Evolutionary conservation across 257 asterid species (phyloP).

Genomic region (Jasminum sambac): DNA sequence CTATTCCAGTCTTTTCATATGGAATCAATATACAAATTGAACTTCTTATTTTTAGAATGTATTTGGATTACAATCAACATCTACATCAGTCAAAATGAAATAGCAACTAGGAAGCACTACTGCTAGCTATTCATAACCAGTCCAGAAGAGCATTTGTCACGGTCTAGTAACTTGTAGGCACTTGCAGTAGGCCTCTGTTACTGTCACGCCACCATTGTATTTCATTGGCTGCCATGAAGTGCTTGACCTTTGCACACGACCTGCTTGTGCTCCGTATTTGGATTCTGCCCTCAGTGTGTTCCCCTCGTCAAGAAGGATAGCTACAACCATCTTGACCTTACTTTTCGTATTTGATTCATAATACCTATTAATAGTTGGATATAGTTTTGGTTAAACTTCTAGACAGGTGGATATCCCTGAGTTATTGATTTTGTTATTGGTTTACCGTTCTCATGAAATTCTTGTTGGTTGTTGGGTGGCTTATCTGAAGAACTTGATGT

Average conservation of each 20-base stretch:
- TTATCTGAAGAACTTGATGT: not conserved
- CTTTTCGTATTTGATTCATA: not conserved
- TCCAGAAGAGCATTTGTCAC: not conserved
- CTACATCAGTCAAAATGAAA: not conserved
- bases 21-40: not conserved
- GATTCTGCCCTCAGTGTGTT: not conserved
- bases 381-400: not conserved
- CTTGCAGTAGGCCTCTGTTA: not conserved
- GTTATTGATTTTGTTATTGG: not conserved
- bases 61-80: not conserved
- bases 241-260: not conserved
- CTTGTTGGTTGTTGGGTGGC: not conserved
- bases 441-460: slow-evolving; percentile 1
- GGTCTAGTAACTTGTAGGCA: not conserved
- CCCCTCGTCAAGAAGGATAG: not conserved
- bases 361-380: not conserved
- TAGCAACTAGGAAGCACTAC: too few species aligned
- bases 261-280: not conserved
- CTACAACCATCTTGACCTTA: not conserved
- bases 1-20: not conserved
- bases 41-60: not conserved
- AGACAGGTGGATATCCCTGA: not conserved
- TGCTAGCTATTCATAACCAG: not conserved
- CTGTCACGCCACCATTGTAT: not conserved
- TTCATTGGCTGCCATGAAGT: not conserved